A percentile compares a stretch with the other conserved stretches of the same genome.
phyloP scores from a whole-genome alignment of 1,139 yeast genomes.

The Entelexis sorbosivorans region DNA sequence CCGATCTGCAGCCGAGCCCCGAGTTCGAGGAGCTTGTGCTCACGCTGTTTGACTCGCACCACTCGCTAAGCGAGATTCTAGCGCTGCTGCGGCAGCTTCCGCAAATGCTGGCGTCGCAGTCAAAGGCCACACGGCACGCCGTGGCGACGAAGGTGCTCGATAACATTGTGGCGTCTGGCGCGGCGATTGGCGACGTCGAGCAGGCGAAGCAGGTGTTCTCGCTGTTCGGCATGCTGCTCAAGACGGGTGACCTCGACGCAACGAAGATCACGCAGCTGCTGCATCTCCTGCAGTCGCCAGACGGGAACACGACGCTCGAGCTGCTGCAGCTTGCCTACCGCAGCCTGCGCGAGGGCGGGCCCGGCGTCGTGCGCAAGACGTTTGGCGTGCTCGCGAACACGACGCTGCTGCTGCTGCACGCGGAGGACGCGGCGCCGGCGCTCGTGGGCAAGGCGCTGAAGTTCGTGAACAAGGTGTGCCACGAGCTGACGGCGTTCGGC shows the following conservation, averaged over 20 bases:
- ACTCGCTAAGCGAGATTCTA: slow-evolving; percentile 6
- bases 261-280: slow-evolving; percentile 62
- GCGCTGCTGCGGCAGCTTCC: slow-evolving; percentile 10
- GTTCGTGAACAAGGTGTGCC: slow-evolving; percentile 58
- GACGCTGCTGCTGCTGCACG: slow-evolving; percentile 45
- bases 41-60: slow-evolving; percentile 43
- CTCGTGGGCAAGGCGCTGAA: slow-evolving; percentile 44
- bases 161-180: slow-evolving; percentile 1
- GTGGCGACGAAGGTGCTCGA: slow-evolving; percentile 24
- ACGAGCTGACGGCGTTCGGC: slow-evolving; percentile 47
- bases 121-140: slow-evolving; percentile 30
- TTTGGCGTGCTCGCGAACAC: slow-evolving; percentile 63
- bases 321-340: slow-evolving; percentile 49
- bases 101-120: slow-evolving; percentile 29
- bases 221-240: slow-evolving; percentile 32
- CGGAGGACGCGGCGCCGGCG: slow-evolving; percentile 15
- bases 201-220: slow-evolving; percentile 29
- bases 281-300: slow-evolving; percentile 45
- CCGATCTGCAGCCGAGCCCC: background rate
- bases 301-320: slow-evolving; percentile 44
- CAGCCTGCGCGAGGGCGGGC: slow-evolving; percentile 44
- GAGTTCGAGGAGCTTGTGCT: slow-evolving; percentile 38
- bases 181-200: background rate
- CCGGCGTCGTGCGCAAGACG: slow-evolving; percentile 45
- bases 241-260: slow-evolving; percentile 37